Evolutionary conservation across 768 basidiomycete genomes (phyloP).

Genomic region (Kwoniella bestiolae): DNA sequence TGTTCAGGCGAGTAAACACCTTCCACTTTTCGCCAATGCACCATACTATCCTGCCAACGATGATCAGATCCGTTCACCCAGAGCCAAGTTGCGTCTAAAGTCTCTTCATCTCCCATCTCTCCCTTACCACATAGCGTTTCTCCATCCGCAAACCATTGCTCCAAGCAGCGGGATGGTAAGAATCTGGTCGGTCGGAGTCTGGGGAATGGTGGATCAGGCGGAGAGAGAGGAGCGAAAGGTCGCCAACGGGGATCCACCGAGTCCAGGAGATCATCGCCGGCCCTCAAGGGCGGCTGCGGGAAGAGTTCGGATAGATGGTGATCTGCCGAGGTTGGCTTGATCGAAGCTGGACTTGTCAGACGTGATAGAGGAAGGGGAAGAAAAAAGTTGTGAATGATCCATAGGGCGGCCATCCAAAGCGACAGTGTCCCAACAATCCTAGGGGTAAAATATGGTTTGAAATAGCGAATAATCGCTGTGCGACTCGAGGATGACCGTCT

Average conservation of each 20-base stretch:
- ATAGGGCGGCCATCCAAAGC: conserved; percentile 34
- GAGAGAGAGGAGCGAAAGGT: conserved; percentile 39
- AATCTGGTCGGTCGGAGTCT: conserved; percentile 47
- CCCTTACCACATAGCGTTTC: conserved; percentile 45
- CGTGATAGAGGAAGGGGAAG: conserved; percentile 35
- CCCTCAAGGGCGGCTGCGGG: conserved; percentile 40
- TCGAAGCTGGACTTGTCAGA: not conserved
- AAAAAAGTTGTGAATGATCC: conserved; percentile 31
- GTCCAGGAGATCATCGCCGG: conserved; percentile 42
- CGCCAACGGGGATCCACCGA: conserved; percentile 42
- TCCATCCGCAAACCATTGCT: conserved; percentile 53
- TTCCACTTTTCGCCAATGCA: conserved; percentile 26
- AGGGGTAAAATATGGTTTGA: conserved; percentile 15
- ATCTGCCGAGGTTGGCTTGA: conserved; percentile 5
- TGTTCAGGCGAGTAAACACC: conserved; percentile 49
- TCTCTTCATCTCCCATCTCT: conserved; percentile 50
- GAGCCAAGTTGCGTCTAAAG: conserved; percentile 51
- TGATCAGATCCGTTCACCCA: conserved; percentile 55
- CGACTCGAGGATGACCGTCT: not conserved
- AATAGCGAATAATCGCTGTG: not conserved
- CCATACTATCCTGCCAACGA: conserved; percentile 48
- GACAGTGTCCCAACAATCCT: conserved; percentile 24
- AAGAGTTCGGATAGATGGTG: conserved; percentile 36
- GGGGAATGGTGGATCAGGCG: conserved; percentile 48
- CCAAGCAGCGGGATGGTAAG: conserved; percentile 44